Evolutionary conservation across 1,284 basidiomycete genomes (phyloP).

Genomic region (Entoloma clypeatum): DNA sequence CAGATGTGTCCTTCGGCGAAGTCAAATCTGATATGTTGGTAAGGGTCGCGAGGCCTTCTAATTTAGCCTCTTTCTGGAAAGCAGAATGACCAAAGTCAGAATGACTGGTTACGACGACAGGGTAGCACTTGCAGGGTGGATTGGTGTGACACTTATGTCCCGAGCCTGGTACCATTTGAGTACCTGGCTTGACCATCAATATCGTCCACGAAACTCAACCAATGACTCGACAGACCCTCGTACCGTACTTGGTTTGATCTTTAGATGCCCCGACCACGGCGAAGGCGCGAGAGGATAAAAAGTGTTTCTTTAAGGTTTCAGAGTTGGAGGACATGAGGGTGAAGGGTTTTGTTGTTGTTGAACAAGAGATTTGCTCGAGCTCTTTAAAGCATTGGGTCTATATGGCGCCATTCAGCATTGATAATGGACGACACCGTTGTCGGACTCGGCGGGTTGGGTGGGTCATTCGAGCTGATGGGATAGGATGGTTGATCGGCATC

Average conservation of each 20-base stretch:
- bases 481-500: constrained; percentile 12
- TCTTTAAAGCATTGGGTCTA: too few species aligned
- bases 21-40: constrained; percentile 55
- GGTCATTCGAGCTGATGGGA: neutral
- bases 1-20: constrained; percentile 63
- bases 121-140: constrained; percentile 53
- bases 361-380: constrained; percentile 6
- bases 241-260: constrained; percentile 71
- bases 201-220: constrained; percentile 3
- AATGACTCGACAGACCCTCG: constrained; percentile 46
- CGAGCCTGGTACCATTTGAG: constrained; percentile 73
- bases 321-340: constrained; percentile 18
- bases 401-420: too few species aligned
- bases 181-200: constrained; percentile 45
- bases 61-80: constrained; percentile 55
- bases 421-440: neutral
- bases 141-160: constrained; percentile 60
- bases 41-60: constrained; percentile 60
- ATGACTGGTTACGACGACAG: neutral
- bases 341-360: constrained; percentile 5
- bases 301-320: constrained; percentile 37
- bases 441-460: constrained; percentile 1
- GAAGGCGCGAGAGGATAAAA: constrained; percentile 59
- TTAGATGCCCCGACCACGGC: constrained; percentile 81
- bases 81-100: neutral